Conservation (phyloP, 805 yeast species). For the Spathaspora sp. region DNA sequence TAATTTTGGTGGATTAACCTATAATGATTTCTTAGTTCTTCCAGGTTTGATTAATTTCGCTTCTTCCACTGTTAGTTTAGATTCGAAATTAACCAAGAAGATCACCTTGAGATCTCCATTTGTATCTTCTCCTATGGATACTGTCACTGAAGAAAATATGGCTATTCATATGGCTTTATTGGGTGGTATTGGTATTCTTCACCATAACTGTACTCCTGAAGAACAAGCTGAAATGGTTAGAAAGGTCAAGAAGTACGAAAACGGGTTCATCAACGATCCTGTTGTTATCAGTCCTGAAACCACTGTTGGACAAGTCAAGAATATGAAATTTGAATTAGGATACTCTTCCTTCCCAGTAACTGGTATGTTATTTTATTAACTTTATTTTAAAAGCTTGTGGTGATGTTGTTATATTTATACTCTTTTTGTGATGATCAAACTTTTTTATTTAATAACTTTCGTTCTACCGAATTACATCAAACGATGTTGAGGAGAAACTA, state of each 20-base stretch:
- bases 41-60: slow-evolving; percentile 95
- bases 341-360: slow-evolving; percentile 99
- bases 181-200: slow-evolving; percentile 98
- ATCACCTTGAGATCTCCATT: slow-evolving; percentile 91
- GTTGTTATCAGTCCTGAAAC: slow-evolving; percentile 73
- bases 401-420: background rate
- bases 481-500: slow-evolving; percentile 89
- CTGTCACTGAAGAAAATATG: slow-evolving; percentile 96
- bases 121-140: slow-evolving; percentile 98
- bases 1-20: slow-evolving; percentile 92
- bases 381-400: background rate
- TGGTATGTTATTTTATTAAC: slow-evolving; percentile 70
- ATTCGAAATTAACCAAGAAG: slow-evolving; percentile 85
- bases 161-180: slow-evolving; percentile 97
- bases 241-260: slow-evolving; percentile 94
- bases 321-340: slow-evolving; percentile 69
- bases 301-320: slow-evolving; percentile 79
- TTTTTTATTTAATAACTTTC: slow-evolving; percentile 77
- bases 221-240: slow-evolving; percentile 98
- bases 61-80: slow-evolving; percentile 70
- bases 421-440: slow-evolving; percentile 50
- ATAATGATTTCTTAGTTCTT: slow-evolving; percentile 90
- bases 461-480: slow-evolving; percentile 98
- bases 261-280: slow-evolving; percentile 92
- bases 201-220: slow-evolving; percentile 94